These are phyloP conservation scores for Hippophae rhamnoides DNA, from an alignment of 306 rosid species.

Conservation along the genomic window DNA sequence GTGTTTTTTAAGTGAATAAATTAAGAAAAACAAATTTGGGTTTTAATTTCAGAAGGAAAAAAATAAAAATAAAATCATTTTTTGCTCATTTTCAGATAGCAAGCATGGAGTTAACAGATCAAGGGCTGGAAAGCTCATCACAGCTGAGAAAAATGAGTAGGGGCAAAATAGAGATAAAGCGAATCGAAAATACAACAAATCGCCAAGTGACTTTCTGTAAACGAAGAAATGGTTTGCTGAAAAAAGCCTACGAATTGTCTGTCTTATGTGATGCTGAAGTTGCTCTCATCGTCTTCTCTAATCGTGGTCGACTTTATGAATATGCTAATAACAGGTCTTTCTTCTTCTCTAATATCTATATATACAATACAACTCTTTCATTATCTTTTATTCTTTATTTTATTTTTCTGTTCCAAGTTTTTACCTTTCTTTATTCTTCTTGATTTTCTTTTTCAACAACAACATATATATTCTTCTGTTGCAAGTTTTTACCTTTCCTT, in stretches of 20 bases:
- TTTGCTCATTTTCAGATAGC: slow-evolving; percentile 9
- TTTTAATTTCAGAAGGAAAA: background rate
- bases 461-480: too few relatives aligned
- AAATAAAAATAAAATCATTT: background rate
- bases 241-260: slow-evolving; percentile 89
- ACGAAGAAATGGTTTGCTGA: slow-evolving; percentile 75
- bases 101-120: slow-evolving; percentile 52
- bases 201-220: slow-evolving; percentile 94
- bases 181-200: slow-evolving; percentile 82
- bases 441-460: too few relatives aligned
- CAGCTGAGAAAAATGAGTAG: slow-evolving; percentile 63
- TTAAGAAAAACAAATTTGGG: too few relatives aligned
- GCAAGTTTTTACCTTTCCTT: too few relatives aligned
- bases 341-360: background rate
- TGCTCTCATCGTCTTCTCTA: slow-evolving; percentile 85
- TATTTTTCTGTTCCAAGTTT: too few relatives aligned
- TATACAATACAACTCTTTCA: background rate
- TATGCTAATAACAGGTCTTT: slow-evolving; percentile 78
- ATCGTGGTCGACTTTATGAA: slow-evolving; percentile 86
- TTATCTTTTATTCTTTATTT: background rate
- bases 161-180: slow-evolving; percentile 79
- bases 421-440: too few relatives aligned
- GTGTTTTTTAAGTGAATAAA: too few relatives aligned
- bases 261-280: slow-evolving; percentile 92
- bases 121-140: slow-evolving; percentile 51